phyloP scores from a whole-genome alignment of 257 asterid genomes.

The Solanum appendiculatum region DNA sequence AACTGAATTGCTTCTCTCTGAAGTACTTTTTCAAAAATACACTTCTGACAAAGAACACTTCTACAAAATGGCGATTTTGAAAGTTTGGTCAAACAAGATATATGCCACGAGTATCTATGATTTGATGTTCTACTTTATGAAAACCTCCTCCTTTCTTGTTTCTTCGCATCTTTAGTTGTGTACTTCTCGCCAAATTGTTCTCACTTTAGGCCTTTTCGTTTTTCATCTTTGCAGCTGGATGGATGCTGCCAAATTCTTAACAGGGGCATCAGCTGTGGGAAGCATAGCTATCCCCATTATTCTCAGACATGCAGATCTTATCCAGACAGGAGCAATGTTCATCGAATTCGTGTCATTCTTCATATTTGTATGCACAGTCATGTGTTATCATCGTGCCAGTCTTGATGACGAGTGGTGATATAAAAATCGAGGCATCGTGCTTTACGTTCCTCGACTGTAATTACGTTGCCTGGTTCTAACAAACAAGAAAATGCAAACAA shows the following conservation, averaged over 20 bases:
- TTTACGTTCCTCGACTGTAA: not conserved
- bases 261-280: conserved; percentile 97
- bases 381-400: conserved; percentile 89
- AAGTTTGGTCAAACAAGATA: not conserved
- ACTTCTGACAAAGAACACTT: not conserved
- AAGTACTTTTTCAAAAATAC: no score
- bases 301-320: conserved; percentile 76
- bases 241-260: conserved; percentile 85
- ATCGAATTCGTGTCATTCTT: conserved; percentile 87
- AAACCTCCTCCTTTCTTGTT: not conserved
- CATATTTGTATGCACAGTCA: conserved; percentile 79
- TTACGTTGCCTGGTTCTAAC: not conserved
- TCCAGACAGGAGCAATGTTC: conserved; percentile 89
- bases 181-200: not conserved
- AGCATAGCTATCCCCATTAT: conserved; percentile 92
- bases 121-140: not conserved
- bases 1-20: not conserved
- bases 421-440: not conserved
- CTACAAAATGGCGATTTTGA: not conserved
- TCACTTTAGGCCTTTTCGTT: not conserved
- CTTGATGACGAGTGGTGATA: conserved; percentile 91
- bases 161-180: not conserved
- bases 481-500: not conserved
- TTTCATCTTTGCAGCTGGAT: conserved; percentile 48
- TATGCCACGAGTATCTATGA: not conserved